Conservation (phyloP, 1,284 basidiomycete genomes). For the Cryptococcus wingfieldii region DNA sequence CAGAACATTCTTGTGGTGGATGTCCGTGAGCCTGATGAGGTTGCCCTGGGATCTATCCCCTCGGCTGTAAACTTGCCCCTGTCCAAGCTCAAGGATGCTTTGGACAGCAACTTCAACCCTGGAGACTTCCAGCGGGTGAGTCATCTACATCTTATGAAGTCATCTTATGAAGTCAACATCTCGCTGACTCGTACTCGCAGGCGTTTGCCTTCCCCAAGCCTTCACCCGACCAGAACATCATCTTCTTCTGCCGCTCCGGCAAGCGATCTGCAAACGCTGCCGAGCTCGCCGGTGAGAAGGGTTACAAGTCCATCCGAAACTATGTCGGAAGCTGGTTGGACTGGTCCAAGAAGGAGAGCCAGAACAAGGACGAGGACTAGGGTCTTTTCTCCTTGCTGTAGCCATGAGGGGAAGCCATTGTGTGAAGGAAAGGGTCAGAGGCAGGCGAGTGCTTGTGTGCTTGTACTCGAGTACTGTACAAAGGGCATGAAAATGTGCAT, state of each 20-base stretch:
- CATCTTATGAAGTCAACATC: too few relatives aligned
- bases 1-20: slow-evolving; percentile 82
- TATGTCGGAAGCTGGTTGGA: slow-evolving; percentile 91
- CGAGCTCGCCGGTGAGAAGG: slow-evolving; percentile 77
- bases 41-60: slow-evolving; percentile 90
- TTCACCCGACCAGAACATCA: slow-evolving; percentile 64
- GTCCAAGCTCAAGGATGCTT: slow-evolving; percentile 66
- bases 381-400: background rate
- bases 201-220: slow-evolving; percentile 85
- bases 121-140: slow-evolving; percentile 59
- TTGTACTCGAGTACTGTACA: slow-evolving; percentile 2
- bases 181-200: slow-evolving; percentile 14
- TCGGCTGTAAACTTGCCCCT: slow-evolving; percentile 92
- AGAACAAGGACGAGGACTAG: slow-evolving; percentile 39
- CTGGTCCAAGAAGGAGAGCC: slow-evolving; percentile 64
- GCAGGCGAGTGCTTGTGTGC: background rate
- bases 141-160: background rate
- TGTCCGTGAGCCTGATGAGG: slow-evolving; percentile 91
- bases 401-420: background rate
- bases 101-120: slow-evolving; percentile 56
- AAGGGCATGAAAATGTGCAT: background rate
- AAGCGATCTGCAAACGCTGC: slow-evolving; percentile 76
- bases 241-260: slow-evolving; percentile 90
- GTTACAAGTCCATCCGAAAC: slow-evolving; percentile 79
- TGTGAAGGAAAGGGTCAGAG: background rate